These are phyloP conservation scores for Flaveria ramosissima DNA, from an alignment of 129 eudicot genomes.

Conservation along the genomic window DNA sequence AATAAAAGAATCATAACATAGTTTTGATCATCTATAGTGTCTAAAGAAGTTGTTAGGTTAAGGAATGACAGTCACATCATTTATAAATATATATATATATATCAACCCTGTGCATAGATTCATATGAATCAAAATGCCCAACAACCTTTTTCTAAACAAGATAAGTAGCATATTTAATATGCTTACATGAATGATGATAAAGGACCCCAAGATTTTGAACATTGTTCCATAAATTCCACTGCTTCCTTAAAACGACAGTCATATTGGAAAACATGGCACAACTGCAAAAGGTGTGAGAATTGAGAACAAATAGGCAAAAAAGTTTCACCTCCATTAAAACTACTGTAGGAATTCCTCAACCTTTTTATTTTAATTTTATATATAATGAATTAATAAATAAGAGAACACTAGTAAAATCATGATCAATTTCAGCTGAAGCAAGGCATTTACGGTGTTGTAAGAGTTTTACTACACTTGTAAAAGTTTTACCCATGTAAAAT, in stretches of 20 bases:
- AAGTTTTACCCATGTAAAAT: not conserved
- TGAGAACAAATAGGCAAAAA: slow-evolving; percentile 16
- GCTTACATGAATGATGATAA: slow-evolving; percentile 86
- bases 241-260: slow-evolving; percentile 88
- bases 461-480: not conserved
- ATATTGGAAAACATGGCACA: slow-evolving; percentile 84
- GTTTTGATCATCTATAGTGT: slow-evolving; percentile 6
- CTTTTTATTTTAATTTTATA: not conserved
- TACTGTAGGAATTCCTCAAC: not conserved
- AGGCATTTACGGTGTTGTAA: not conserved
- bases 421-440: not conserved
- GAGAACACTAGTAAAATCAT: not conserved
- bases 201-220: slow-evolving; percentile 71
- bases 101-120: not conserved
- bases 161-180: not conserved
- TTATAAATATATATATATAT: no score
- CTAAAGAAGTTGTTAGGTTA: not conserved
- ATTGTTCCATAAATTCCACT: slow-evolving; percentile 73
- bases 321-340: not conserved
- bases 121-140: not conserved
- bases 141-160: not conserved
- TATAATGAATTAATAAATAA: not conserved
- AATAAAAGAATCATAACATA: slow-evolving; percentile 6
- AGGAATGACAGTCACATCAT: not conserved
- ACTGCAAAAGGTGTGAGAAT: slow-evolving; percentile 36